A percentile compares a stretch with the other conserved stretches of the same genome.
Conservation (phyloP, 768 basidiomycete genomes). For the Lactarius vividus region DNA sequence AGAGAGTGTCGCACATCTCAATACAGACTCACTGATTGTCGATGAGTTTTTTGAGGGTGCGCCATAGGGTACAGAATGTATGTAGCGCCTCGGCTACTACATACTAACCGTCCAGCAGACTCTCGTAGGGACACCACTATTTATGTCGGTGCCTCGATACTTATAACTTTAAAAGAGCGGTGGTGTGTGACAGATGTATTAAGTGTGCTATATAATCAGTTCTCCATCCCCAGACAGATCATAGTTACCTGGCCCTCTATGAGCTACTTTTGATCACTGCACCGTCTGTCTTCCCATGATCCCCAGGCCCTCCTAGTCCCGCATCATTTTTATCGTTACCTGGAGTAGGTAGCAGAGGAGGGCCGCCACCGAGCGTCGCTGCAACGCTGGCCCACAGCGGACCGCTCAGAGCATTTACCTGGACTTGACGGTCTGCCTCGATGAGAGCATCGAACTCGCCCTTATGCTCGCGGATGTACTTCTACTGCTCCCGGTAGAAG, state of each 20-base stretch:
- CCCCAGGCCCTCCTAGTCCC: background rate
- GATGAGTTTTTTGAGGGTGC: too few species aligned
- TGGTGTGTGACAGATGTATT: conserved; percentile 7
- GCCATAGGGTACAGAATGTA: too few species aligned
- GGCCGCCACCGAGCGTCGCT: conserved; percentile 21
- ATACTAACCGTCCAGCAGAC: background rate
- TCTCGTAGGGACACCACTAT: background rate
- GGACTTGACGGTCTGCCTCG: conserved; percentile 51
- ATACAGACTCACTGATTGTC: background rate
- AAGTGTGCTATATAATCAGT: conserved; percentile 11
- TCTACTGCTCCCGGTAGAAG: conserved; percentile 51
- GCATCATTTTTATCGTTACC: conserved; percentile 11
- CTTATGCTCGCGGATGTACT: conserved; percentile 51
- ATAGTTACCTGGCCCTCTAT: conserved; percentile 11
- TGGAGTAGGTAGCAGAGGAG: conserved; percentile 15
- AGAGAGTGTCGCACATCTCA: background rate
- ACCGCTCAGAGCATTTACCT: conserved; percentile 47
- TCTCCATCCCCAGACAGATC: background rate
- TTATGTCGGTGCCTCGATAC: background rate
- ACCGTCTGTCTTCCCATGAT: conserved; percentile 3
- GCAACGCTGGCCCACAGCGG: conserved; percentile 34
- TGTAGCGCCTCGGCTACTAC: too few species aligned
- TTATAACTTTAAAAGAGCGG: background rate
- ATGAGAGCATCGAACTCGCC: conserved; percentile 48
- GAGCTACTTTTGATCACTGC: background rate